Evolutionary conservation across 345 rosid genomes (phyloP), one percentile per base, ranked within the genome.

Genomic region (Eucalyptus microcorys): DNA sequence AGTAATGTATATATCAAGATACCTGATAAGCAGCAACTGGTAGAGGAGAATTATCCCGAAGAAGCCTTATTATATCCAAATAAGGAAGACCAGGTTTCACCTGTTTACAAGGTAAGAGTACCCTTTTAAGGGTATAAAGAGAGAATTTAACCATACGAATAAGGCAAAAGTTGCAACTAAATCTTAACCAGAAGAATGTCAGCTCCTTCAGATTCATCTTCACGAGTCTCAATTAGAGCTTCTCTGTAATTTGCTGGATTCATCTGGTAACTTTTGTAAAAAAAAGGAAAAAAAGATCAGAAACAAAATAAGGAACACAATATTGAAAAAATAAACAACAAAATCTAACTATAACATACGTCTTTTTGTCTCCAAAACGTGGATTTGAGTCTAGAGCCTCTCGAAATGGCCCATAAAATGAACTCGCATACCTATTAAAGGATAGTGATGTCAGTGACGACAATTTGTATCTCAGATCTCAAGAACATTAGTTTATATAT

Each of bases 11-110:
- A 37, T 37, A 76, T 37, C 83, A 76, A 76, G 84, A 37, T 91
- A 97, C 99, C 95, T 97, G 99, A 91, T 97, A 97, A 26, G 98
- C 98, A 88, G 98, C 99, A 88, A 96, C 95, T 6, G 99, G 99
- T 90, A 97, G 89, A 53, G 97, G 92, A 90, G 96, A 95, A 59
- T 94, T 92, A 79, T 97, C 96, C 87, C 97, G 94, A 40, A 97
- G 96, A 91, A 96, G 99, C 91, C 98, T 93, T 71, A 97, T 96
- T 87, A 97, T 94, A 91, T 97, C 99, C 94, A 97, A 92, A 92
- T 97, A 97, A 55, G 99, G 99, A 32, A 97, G 98, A 91, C 98
- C 98, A 6, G 99, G 98, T 93, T 97, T 97, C 89, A 96, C 99
- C 99, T 96, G 94, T 66, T 34, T 52, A 59, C 27, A 89, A 84